A percentile compares a stretch with the other conserved stretches of the same genome.
These are phyloP conservation scores for Lolium multiflorum DNA, from an alignment of 176 grass and related monocot species.

Conservation along the genomic window DNA sequence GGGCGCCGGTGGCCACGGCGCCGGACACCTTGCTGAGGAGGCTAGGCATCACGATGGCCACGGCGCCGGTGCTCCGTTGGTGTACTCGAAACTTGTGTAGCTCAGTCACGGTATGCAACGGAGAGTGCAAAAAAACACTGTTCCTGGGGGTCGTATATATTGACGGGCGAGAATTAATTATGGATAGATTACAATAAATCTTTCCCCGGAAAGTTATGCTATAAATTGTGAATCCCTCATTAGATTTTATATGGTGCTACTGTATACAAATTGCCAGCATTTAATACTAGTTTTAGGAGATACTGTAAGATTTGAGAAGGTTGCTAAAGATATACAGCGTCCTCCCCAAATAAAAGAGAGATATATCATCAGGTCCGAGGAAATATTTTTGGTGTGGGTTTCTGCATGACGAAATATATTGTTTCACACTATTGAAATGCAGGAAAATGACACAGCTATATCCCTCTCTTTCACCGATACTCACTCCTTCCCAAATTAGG, in stretches of 20 bases:
- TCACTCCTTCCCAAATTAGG: too few species aligned
- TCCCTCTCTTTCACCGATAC: neutral
- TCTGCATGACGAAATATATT: conserved; percentile 10
- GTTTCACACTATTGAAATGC: neutral
- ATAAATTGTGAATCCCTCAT: conserved; percentile 15
- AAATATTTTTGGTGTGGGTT: neutral
- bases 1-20: conserved; percentile 30
- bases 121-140: conserved; percentile 2
- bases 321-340: conserved; percentile 5
- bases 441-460: neutral
- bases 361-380: neutral
- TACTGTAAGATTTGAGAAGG: neutral
- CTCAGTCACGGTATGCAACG: neutral
- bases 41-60: conserved; percentile 22
- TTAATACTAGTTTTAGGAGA: conserved; percentile 23
- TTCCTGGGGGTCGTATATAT: conserved; percentile 6
- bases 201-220: neutral
- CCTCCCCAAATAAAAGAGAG: neutral
- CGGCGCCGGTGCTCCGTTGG: neutral
- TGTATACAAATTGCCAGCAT: conserved; percentile 3
- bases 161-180: neutral
- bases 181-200: conserved; percentile 11
- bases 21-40: conserved; percentile 44
- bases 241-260: neutral
- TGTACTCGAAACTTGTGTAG: neutral